These are phyloP conservation scores for Phaeotremella skinneri DNA, from an alignment of 768 basidiomycete genomes.

Conservation along the genomic window DNA sequence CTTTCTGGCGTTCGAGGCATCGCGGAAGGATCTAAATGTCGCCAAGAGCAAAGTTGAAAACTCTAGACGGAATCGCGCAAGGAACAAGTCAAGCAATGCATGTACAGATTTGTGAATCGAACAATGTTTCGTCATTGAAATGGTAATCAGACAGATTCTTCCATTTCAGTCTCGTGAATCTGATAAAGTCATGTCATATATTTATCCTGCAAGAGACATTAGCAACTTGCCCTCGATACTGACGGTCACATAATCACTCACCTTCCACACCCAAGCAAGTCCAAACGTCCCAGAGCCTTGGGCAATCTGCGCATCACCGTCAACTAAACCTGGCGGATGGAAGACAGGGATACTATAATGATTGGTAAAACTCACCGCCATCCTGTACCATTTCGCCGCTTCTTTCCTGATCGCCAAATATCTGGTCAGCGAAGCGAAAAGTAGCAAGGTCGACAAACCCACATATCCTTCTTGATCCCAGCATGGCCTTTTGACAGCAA, in stretches of 20 bases:
- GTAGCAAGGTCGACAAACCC: conserved; percentile 4
- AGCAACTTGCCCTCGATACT: neutral
- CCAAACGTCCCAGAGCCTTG: conserved; percentile 44
- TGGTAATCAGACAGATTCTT: too few species aligned
- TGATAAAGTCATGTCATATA: conserved; percentile 16
- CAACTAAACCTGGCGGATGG: neutral
- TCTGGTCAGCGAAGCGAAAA: neutral
- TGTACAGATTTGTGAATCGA: too few species aligned
- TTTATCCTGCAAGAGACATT: conserved; percentile 7
- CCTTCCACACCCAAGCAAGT: conserved; percentile 51
- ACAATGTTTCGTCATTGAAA: too few species aligned
- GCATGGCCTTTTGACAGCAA: conserved; percentile 43
- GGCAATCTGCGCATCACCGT: conserved; percentile 21
- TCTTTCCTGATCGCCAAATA: conserved; percentile 31
- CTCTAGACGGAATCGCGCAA: too few species aligned
- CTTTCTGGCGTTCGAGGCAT: too few species aligned
- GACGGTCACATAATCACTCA: conserved; percentile 14
- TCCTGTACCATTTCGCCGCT: conserved; percentile 50
- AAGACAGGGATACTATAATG: neutral
- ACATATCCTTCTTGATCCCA: conserved; percentile 51
- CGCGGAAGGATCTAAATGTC: too few species aligned
- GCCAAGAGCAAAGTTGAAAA: too few species aligned
- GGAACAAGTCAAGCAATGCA: too few species aligned
- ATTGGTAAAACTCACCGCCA: conserved; percentile 44
- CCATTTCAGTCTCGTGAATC: too few species aligned